Base-by-base conservation (phyloP, 2,329 filamentous ascomycete genomes). In the Epichloe brachyelytri region DNA sequence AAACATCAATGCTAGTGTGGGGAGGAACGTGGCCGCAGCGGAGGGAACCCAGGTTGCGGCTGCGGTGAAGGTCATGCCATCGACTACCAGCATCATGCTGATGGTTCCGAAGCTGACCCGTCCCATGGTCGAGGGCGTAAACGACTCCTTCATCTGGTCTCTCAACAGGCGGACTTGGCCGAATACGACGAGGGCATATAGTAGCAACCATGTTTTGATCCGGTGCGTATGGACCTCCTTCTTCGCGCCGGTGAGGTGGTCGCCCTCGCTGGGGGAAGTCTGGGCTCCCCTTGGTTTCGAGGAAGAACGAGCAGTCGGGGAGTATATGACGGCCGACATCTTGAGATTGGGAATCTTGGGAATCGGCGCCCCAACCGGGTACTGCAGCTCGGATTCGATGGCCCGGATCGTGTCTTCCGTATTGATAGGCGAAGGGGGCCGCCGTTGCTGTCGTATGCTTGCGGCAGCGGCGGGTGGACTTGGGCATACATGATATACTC, bases 401-500 rank as follows among this genome's bases (percentile, higher is more conserved):
- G 75, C 70, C 30, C 70, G 62, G 34, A 83, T 72, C 37, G 75
- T 60, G 44, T 67, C 65, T 46, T 62, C 58, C 48, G 68, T 57
- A 38, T 59, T 56, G 36, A 65, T 62, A 43, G 65, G 64, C 46
- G 66, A 60, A 65, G 60, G 46, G 52, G 58, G 63, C 52, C 57
- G 63, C 22, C 39, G 10, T 37, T n/a, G 34, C 10, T n/a, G 53
- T 54, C 55, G 20, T 67, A 60, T 20, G 71, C 55, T 19, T 64
- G 59, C 12, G 65, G 64, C 45, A 73, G 66, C 3, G 77, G 66
- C 2, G 80, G 79, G 55, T 85, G 76, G 40, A 91, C 75, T 63
- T 97, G 93, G 33, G 91, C 72, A 65, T 90, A 97, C 50, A 95
- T 71, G 47, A 98, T 71, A 61, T 88, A 88, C 66, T 98, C 93